Conservation (phyloP, 2,329 filamentous ascomycete genomes). For the Arthrobotrys entomopaga region DNA sequence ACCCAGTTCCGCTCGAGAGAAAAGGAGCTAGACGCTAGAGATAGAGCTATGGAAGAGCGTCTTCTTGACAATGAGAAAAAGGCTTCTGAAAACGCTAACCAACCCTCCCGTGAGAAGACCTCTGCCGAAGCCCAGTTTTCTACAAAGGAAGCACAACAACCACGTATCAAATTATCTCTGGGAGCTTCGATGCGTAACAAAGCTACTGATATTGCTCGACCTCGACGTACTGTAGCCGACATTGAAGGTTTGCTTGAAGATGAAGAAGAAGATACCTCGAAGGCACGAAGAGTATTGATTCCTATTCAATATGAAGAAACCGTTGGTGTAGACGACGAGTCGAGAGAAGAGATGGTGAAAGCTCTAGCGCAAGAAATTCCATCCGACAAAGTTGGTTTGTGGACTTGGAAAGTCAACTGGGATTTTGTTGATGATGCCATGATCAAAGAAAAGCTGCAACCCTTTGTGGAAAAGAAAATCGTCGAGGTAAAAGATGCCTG, state of each 20-base stretch:
- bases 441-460: slow-evolving; percentile 84
- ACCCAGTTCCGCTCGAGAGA: slow-evolving; percentile 78
- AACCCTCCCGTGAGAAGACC: slow-evolving; percentile 32
- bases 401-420: slow-evolving; percentile 94
- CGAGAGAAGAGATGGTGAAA: slow-evolving; percentile 77
- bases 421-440: slow-evolving; percentile 84
- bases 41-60: slow-evolving; percentile 79
- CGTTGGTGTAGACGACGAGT: slow-evolving; percentile 82
- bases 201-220: slow-evolving; percentile 65
- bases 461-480: slow-evolving; percentile 98
- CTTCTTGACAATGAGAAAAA: slow-evolving; percentile 75
- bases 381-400: slow-evolving; percentile 83
- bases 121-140: slow-evolving; percentile 22
- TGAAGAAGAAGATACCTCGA: slow-evolving; percentile 81
- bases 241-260: slow-evolving; percentile 95
- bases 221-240: slow-evolving; percentile 85
- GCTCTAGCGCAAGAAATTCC: slow-evolving; percentile 91
- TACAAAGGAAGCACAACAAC: slow-evolving; percentile 61
- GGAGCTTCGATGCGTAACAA: slow-evolving; percentile 84
- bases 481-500: slow-evolving; percentile 69
- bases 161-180: slow-evolving; percentile 82
- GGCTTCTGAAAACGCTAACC: slow-evolving; percentile 63
- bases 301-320: slow-evolving; percentile 83
- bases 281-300: slow-evolving; percentile 77
- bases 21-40: slow-evolving; percentile 79